Percentiles rank a stretch among this genome's conserved stretches.
phyloP scores from a whole-genome alignment of 1,139 yeast species.

The Blastobotrys niveus region DNA sequence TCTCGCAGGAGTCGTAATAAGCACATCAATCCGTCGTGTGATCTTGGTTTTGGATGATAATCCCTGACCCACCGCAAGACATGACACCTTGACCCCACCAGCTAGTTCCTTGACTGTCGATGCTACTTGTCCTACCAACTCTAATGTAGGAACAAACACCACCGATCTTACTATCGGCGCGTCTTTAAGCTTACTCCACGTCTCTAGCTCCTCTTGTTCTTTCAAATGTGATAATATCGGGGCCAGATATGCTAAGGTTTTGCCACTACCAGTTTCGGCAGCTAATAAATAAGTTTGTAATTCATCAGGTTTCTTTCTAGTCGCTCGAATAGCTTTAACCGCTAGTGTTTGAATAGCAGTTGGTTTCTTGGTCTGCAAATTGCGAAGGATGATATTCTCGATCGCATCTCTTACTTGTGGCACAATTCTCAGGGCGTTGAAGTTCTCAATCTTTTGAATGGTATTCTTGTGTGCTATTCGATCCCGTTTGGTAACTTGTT shows the following conservation, averaged over 20 bases:
- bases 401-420: constrained; percentile 64
- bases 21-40: constrained; percentile 60
- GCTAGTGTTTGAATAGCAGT: constrained; percentile 61
- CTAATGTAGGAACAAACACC: constrained; percentile 81
- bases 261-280: constrained; percentile 96
- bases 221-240: constrained; percentile 67
- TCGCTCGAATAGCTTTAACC: constrained; percentile 43
- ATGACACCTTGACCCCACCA: constrained; percentile 26
- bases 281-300: constrained; percentile 63
- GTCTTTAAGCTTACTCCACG: constrained; percentile 25
- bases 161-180: constrained; percentile 57
- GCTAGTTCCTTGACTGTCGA: constrained; percentile 49
- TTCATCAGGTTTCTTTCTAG: constrained; percentile 27
- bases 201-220: constrained; percentile 31
- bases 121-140: constrained; percentile 75
- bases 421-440: constrained; percentile 58
- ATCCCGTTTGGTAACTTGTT: constrained; percentile 30
- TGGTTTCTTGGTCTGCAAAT: constrained; percentile 40
- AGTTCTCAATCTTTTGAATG: constrained; percentile 50
- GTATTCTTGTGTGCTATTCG: constrained; percentile 34
- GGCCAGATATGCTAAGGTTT: constrained; percentile 84
- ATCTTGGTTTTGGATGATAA: constrained; percentile 29
- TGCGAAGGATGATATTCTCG: constrained; percentile 45
- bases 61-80: constrained; percentile 22
- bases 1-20: constrained; percentile 72